Evolutionary conservation across 2,329 filamentous ascomycete genomes (phyloP), one percentile per base, ranked within the genome.

Genomic region (Fusarium domesticum): DNA sequence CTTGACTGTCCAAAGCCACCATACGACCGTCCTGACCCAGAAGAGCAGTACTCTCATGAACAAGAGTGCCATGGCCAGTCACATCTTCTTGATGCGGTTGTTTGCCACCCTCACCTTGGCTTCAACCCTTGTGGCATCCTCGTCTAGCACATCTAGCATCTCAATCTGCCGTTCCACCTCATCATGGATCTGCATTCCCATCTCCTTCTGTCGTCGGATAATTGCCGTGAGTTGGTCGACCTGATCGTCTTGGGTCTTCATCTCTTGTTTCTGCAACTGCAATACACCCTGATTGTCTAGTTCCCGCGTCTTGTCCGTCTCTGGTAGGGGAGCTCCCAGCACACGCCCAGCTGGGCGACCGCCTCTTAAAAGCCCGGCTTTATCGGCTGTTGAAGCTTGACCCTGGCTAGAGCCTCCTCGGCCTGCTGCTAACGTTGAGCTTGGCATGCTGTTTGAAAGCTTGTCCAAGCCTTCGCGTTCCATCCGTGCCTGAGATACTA

Each of bases 381-480:
- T 78, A 50, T 80, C 76, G 3, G 71, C 68, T 3, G 71, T 61
- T 6, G 70, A 69, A 0, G 73, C 67, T 16, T 67, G 78, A 67
- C 77, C 61, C 72, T 74, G 47, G 75, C 73, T 47, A 65, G 72
- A 56, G 72, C 77, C 44, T 75, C 67, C 28, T 68, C 49, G 48
- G 18, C 45, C 50, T 12, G 45, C 44, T n/a, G 47, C 51, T 30
- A 53, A 53, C 5, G 59, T 54, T 16, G 59, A 60, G 37, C 54
- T 63, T 18, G 69, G 63, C 50, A 76, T 65, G 44, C 66, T 84
- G 51, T 83, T 81, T 59, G 85, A 80, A 28, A 91, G 72, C 60
- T 81, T 83, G 57, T 93, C 87, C 15, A 93, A 70, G 3, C 84
- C 85, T 43, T 92, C 87, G 44, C 82, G 78, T 65, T 93, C 88